phyloP scores from a whole-genome alignment of 768 basidiomycete genomes.

The Strobilomyces echinocephalus region DNA sequence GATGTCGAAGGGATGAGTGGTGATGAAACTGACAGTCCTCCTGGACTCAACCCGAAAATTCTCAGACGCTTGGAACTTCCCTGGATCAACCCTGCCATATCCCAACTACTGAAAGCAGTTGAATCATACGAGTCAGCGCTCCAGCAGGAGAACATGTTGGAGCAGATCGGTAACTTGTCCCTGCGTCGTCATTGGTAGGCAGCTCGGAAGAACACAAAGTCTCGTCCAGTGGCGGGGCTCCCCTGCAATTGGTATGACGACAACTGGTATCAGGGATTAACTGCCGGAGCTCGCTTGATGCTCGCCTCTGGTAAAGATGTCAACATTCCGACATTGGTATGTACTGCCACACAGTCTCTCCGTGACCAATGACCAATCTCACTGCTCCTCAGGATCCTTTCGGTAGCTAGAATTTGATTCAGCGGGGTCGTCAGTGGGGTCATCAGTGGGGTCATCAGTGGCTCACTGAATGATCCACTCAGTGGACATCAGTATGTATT shows the following conservation, averaged over 20 bases:
- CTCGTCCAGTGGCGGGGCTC: background rate
- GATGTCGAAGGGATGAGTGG: too few species aligned
- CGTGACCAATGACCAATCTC: too few species aligned
- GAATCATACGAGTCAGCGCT: background rate
- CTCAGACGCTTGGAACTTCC: background rate
- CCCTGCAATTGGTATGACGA: background rate
- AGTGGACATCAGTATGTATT: too few species aligned
- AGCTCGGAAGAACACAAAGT: background rate
- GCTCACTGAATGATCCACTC: too few species aligned
- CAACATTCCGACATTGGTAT: too few species aligned
- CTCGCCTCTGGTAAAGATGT: too few species aligned
- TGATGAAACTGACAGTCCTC: conserved; percentile 2
- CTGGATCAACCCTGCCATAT: background rate
- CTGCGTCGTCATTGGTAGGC: background rate
- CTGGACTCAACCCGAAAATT: background rate
- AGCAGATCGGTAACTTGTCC: background rate
- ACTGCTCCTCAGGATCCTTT: too few species aligned
- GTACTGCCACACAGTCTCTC: too few species aligned
- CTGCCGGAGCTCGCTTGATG: background rate
- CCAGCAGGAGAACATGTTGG: background rate
- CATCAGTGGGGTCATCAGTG: too few species aligned
- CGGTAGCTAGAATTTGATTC: too few species aligned
- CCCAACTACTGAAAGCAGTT: background rate
- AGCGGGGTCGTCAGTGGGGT: too few species aligned
- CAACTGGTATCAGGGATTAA: background rate